Evolutionary conservation across 116 monocot species (phyloP).

Genomic region (Phalaenopsis hybrid): DNA sequence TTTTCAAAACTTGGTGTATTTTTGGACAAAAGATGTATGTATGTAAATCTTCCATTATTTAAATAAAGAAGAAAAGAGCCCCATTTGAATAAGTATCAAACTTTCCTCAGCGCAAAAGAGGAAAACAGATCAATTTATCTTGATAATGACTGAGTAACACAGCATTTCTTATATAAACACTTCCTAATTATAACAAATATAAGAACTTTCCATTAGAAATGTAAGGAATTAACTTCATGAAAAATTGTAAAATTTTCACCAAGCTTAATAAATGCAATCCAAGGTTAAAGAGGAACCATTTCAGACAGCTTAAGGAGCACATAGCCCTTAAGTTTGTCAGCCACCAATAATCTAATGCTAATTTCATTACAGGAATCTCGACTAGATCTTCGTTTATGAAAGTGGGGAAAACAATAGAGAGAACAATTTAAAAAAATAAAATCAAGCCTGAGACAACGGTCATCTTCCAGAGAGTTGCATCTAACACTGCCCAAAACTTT

Average conservation of each 20-base stretch:
- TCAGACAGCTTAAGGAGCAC: not conserved
- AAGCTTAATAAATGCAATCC: not conserved
- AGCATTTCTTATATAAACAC: no score
- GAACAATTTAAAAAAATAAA: not conserved
- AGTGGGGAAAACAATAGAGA: not conserved
- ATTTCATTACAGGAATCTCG: conserved; percentile 4
- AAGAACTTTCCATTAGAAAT: not conserved
- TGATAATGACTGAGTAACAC: no score
- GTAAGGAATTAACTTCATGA: not conserved
- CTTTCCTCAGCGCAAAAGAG: no score
- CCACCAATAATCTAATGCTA: not conserved
- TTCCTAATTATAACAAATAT: no score
- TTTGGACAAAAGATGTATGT: no score
- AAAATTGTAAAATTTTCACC: not conserved
- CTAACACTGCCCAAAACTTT: no score
- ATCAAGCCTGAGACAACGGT: not conserved
- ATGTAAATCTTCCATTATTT: no score
- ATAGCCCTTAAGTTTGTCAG: not conserved
- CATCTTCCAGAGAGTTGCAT: no score
- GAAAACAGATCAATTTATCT: no score
- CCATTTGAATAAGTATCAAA: no score
- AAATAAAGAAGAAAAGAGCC: no score
- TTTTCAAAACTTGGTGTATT: no score
- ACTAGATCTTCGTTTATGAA: not conserved
- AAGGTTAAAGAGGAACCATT: not conserved